Evolutionary conservation across 1,284 basidiomycete species (phyloP).

Genomic region (Austropuccinia psidii): DNA sequence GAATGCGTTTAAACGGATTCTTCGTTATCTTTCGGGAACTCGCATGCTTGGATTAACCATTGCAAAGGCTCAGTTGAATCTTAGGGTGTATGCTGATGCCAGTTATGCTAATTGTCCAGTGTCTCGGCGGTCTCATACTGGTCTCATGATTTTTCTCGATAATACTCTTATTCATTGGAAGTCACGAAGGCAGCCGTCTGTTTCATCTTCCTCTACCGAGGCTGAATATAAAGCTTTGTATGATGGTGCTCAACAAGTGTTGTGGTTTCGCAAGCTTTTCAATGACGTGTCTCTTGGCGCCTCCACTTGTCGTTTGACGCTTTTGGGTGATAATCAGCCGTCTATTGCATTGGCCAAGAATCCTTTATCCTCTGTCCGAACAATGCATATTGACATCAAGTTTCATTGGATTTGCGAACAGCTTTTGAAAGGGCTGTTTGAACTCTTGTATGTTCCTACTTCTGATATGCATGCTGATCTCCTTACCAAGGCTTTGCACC

Average conservation of each 20-base stretch:
- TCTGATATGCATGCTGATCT: slow-evolving; percentile 35
- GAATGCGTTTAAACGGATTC: not conserved
- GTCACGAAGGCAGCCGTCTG: no score
- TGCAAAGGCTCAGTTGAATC: no score
- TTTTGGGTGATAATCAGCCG: slow-evolving; percentile 33
- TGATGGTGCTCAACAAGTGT: not conserved
- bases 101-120: no score
- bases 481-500: slow-evolving; percentile 38
- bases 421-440: slow-evolving; percentile 3
- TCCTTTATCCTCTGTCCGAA: slow-evolving; percentile 5
- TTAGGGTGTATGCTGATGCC: no score
- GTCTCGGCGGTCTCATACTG: no score
- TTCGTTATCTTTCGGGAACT: not conserved
- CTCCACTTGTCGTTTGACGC: not conserved
- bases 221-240: no score
- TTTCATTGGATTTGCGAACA: slow-evolving; percentile 37
- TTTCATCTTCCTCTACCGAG: no score
- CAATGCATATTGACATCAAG: slow-evolving; percentile 37
- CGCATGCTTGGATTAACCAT: no score
- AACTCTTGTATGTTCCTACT: slow-evolving; percentile 15
- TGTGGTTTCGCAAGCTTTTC: no score
- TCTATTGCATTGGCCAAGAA: slow-evolving; percentile 37
- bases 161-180: no score
- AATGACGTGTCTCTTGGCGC: no score
- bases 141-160: no score